A percentile compares a stretch with the other conserved stretches of the same genome.
These are phyloP conservation scores for Saccharomyces hybrid DNA, from an alignment of 1,139 yeast genomes.

Conservation along the genomic window DNA sequence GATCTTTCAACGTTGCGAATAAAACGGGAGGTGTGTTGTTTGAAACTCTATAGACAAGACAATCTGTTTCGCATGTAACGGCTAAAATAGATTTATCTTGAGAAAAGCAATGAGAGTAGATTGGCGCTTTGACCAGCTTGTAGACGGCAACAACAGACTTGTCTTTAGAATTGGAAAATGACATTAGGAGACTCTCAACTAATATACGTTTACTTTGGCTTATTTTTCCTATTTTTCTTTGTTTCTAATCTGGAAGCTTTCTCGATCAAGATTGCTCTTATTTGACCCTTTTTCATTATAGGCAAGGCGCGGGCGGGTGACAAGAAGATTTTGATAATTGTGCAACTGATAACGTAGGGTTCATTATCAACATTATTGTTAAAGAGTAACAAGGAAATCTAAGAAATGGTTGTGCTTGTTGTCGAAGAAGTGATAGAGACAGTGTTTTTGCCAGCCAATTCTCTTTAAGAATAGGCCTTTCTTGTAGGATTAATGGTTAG, in stretches of 20 bases:
- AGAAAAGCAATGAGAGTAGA: slow-evolving; percentile 85
- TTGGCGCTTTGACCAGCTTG: slow-evolving; percentile 75
- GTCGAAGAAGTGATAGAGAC: not conserved
- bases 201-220: slow-evolving; percentile 7
- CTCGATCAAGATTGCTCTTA: not conserved
- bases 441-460: not conserved
- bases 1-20: slow-evolving; percentile 65
- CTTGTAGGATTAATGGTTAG: not conserved
- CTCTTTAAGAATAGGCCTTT: not conserved
- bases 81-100: slow-evolving; percentile 64
- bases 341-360: not conserved
- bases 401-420: not conserved
- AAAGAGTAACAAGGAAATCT: not conserved
- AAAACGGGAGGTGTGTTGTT: slow-evolving; percentile 35
- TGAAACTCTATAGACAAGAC: slow-evolving; percentile 63
- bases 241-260: not conserved
- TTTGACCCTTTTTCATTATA: not conserved
- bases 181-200: slow-evolving; percentile 35
- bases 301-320: slow-evolving; percentile 1
- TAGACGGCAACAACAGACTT: slow-evolving; percentile 33
- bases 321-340: not conserved
- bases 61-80: slow-evolving; percentile 68
- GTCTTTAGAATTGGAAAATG: slow-evolving; percentile 11
- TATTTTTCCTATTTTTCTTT: not conserved
- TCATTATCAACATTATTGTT: not conserved